These are phyloP conservation scores for Pulveroboletus sp. DNA, from an alignment of 768 basidiomycete species.

Conservation along the genomic window DNA sequence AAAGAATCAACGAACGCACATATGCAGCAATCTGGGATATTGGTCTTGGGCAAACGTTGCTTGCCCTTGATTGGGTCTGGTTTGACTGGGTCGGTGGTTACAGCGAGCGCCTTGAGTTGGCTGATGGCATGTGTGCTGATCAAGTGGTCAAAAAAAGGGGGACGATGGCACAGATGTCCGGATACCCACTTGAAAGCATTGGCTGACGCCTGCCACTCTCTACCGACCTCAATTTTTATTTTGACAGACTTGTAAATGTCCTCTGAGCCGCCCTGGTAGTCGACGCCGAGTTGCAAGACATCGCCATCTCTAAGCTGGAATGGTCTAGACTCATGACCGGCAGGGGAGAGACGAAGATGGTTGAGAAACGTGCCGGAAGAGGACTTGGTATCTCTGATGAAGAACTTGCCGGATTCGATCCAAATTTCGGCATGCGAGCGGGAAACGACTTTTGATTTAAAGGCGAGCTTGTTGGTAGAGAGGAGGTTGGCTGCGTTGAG, in stretches of 20 bases:
- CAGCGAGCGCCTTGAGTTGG: conserved; percentile 71
- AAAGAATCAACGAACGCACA: conserved; percentile 47
- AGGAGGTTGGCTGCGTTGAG: conserved; percentile 62
- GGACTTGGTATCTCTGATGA: conserved; percentile 84
- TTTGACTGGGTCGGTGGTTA: conserved; percentile 27
- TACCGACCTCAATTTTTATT: conserved; percentile 83
- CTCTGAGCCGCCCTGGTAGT: conserved; percentile 96
- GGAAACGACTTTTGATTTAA: conserved; percentile 93
- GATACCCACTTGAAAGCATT: conserved; percentile 78
- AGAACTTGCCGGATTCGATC: conserved; percentile 71
- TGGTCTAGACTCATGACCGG: conserved; percentile 74
- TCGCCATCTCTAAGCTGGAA: conserved; percentile 88
- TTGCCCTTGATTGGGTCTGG: conserved; percentile 19
- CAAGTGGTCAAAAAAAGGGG: neutral
- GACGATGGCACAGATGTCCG: neutral
- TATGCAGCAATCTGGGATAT: conserved; percentile 86
- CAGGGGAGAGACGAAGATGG: conserved; percentile 82
- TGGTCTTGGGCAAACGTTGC: conserved; percentile 32
- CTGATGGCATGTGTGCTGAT: conserved; percentile 68
- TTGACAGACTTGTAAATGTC: conserved; percentile 97
- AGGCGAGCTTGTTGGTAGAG: conserved; percentile 82
- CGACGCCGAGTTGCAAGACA: conserved; percentile 90
- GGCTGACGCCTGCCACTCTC: conserved; percentile 85
- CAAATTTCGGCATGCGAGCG: conserved; percentile 94
- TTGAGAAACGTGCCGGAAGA: conserved; percentile 94